Evolutionary conservation across 257 asterid species (phyloP), one percentile per base, ranked within the genome.

Genomic region (Perilla frutescens): DNA sequence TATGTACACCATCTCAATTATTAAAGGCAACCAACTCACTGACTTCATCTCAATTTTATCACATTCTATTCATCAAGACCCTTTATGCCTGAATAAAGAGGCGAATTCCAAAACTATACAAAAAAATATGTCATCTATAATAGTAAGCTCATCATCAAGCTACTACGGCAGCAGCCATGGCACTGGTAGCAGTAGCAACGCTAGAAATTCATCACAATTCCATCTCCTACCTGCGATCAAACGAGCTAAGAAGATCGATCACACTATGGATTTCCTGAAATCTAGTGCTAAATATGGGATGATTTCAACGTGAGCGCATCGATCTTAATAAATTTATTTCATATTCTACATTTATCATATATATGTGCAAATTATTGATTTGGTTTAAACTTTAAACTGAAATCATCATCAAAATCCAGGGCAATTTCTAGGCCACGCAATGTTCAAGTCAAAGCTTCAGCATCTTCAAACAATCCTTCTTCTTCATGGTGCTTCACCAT

Each of bases 281-380:
- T 77, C 41, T 62, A 57, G 68, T 31, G 56, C 75, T 15, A 72
- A 83, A 56, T 37, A 70, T 71, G 87, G 77, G 66, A 54, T 31
- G 20, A 57, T 41, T 56, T 74, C 49, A 41, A 64, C 43, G 82
- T 83, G 50, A 66, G 67, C 9, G 26, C 53, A 71, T 78, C 34
- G 4, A 54, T 62, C 7, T 58, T 26, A 43, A 29, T 14, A 5
- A 6, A 15, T 15, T 6, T 32, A 1, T 10, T n/a, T 14, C 49
- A 8, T 0, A 44, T 36, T 50, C 1, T 7, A 40, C 5, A 0
- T 12, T 9, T 13, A 34, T 9, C 3, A 1, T 58, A 26, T 10
- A 37, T 2, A 1, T 43, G 2, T 3, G 8, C 3, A 6, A 7
- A 54, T 51, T 36, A 29, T 20, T 20, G 26, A 20, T 54, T 64